Percentiles rank a stretch among this genome's conserved stretches.
Conservation (phyloP, 331 rosid genomes). For the Prunus yedoensis region DNA sequence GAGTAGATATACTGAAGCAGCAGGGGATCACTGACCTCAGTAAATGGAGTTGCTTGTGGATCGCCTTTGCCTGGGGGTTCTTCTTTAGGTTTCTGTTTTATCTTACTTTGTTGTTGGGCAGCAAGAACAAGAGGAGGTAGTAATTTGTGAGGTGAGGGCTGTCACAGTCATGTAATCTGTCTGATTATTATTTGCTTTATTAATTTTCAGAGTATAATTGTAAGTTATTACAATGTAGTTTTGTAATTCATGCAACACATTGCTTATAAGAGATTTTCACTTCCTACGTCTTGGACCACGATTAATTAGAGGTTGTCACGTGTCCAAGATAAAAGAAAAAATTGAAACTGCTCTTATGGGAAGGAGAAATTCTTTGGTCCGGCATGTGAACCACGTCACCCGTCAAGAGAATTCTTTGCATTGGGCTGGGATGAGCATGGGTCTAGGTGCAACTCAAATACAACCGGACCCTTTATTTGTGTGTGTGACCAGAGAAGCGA, state of each 20-base stretch:
- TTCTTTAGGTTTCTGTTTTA: slow-evolving; percentile 57
- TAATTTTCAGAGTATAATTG: slow-evolving; percentile 3
- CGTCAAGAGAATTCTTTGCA: too few species aligned
- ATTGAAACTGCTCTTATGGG: too few species aligned
- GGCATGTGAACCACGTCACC: too few species aligned
- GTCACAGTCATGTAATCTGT: neutral
- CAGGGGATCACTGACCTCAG: slow-evolving; percentile 53
- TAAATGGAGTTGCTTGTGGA: slow-evolving; percentile 64
- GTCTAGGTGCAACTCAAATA: too few species aligned
- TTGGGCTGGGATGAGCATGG: too few species aligned
- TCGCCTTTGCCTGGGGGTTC: slow-evolving; percentile 58
- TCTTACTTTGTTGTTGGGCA: slow-evolving; percentile 41
- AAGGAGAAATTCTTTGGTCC: too few species aligned
- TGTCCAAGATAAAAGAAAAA: too few species aligned
- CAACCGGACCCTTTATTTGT: too few species aligned
- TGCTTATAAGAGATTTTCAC: neutral
- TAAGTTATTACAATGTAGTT: neutral
- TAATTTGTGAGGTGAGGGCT: too few species aligned
- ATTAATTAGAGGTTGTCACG: too few species aligned
- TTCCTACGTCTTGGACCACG: fast-evolving
- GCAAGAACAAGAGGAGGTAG: slow-evolving; percentile 54
- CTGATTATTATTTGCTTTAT: neutral
- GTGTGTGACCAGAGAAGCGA: too few species aligned
- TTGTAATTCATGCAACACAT: neutral
- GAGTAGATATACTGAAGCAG: slow-evolving; percentile 41